A percentile compares a stretch with the other conserved stretches of the same genome.
Conservation (phyloP, 1,139 yeast species). For the Lodderomyces margitis region DNA sequence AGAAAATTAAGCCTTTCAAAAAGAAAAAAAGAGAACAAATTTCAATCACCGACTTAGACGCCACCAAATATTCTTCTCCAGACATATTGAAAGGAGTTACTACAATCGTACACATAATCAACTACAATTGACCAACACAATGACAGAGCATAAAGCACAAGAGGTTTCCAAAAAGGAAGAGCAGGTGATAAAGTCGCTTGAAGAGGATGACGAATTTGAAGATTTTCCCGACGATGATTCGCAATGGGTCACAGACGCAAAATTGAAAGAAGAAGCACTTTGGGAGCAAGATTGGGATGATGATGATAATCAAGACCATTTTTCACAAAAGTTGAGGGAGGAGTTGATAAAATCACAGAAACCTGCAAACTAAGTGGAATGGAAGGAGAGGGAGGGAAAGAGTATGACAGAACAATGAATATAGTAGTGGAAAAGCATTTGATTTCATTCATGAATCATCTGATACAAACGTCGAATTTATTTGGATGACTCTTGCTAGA, state of each 20-base stretch:
- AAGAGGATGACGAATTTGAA: constrained; percentile 93
- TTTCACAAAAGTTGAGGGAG: constrained; percentile 63
- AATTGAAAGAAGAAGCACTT: constrained; percentile 44
- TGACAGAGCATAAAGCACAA: constrained; percentile 3
- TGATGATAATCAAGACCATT: constrained; percentile 84
- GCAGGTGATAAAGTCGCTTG: constrained; percentile 59
- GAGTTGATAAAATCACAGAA: constrained; percentile 28
- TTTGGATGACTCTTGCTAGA: no score
- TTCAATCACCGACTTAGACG: background rate
- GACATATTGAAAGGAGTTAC: background rate
- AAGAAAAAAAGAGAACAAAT: background rate
- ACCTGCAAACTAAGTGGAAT: constrained; percentile 4
- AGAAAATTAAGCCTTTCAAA: background rate
- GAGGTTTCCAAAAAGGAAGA: constrained; percentile 25
- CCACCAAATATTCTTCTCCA: background rate
- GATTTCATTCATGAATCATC: no score
- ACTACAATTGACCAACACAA: background rate
- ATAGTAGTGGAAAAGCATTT: no score
- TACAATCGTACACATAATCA: background rate
- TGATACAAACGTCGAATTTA: no score
- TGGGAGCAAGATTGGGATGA: constrained; percentile 99
- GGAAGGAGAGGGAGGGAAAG: background rate
- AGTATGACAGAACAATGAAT: background rate
- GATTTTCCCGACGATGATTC: constrained; percentile 87
- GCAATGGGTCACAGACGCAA: constrained; percentile 52